A percentile compares a stretch with the other conserved stretches of the same genome.
Conservation (phyloP, 2,329 filamentous ascomycete genomes). For the Lecanicillium sp. region DNA sequence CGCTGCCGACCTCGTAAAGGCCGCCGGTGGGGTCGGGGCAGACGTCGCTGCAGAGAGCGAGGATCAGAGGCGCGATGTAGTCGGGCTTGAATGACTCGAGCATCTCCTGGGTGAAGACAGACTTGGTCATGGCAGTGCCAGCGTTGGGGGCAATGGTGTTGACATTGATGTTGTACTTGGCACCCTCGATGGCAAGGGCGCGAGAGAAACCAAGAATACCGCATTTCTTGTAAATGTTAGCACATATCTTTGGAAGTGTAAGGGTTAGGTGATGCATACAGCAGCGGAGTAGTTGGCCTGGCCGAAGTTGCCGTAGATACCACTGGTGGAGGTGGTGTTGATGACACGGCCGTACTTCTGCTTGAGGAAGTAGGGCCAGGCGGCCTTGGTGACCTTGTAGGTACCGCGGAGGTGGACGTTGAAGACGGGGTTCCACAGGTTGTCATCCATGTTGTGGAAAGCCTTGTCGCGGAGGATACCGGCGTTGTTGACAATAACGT, state of each 20-base stretch:
- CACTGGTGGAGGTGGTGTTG: slow-evolving; percentile 94
- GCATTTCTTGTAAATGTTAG: slow-evolving; percentile 54
- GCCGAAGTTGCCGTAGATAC: slow-evolving; percentile 98
- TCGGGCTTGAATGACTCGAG: slow-evolving; percentile 99
- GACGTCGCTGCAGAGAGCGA: slow-evolving; percentile 78
- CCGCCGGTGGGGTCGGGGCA: slow-evolving; percentile 79
- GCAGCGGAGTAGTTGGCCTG: slow-evolving; percentile 96
- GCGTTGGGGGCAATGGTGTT: slow-evolving; percentile 98
- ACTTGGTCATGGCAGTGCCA: slow-evolving; percentile 89
- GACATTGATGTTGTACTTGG: slow-evolving; percentile 96
- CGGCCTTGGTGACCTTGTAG: slow-evolving; percentile 94
- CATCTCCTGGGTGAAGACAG: slow-evolving; percentile 92
- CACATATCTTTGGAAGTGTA: background rate
- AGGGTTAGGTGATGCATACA: slow-evolving; percentile 39
- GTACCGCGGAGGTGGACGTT: slow-evolving; percentile 91
- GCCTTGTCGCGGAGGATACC: slow-evolving; percentile 97
- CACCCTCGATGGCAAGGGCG: slow-evolving; percentile 84
- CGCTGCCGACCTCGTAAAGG: slow-evolving; percentile 90
- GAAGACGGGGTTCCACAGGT: slow-evolving; percentile 85
- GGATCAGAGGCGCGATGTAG: slow-evolving; percentile 90
- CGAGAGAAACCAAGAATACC: slow-evolving; percentile 95
- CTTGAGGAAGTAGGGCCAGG: slow-evolving; percentile 96
- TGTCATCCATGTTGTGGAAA: slow-evolving; percentile 95
- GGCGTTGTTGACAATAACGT: slow-evolving; percentile 96
- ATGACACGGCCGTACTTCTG: slow-evolving; percentile 97